Percentiles rank a stretch among this genome's conserved stretches.
Evolutionary conservation across 1,284 basidiomycete genomes (phyloP).

Genomic region (Malassezia yamatoensis): DNA sequence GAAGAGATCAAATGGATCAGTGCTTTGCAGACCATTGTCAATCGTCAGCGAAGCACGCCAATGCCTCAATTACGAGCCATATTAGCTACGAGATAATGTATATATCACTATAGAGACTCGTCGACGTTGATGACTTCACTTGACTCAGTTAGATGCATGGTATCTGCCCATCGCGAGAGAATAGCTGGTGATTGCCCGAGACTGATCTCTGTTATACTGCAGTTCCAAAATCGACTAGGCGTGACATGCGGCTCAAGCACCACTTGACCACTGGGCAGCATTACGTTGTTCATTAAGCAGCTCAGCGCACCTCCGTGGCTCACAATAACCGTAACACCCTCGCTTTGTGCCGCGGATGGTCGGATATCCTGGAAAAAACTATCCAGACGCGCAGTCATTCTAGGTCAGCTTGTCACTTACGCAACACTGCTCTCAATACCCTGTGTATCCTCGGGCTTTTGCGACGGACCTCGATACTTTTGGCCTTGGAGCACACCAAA

Average conservation of each 20-base stretch:
- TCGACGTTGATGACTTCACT: slow-evolving; percentile 12
- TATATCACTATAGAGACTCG: slow-evolving; percentile 1
- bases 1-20: slow-evolving; percentile 98
- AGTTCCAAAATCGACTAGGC: slow-evolving; percentile 40
- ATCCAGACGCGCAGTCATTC: slow-evolving; percentile 23
- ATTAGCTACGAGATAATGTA: not conserved
- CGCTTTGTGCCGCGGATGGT: not conserved
- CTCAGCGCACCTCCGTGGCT: slow-evolving; percentile 40
- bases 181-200: not conserved
- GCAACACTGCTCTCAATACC: slow-evolving; percentile 32
- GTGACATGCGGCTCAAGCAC: slow-evolving; percentile 12
- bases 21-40: slow-evolving; percentile 78
- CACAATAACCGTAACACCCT: slow-evolving; percentile 28
- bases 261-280: slow-evolving; percentile 24
- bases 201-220: slow-evolving; percentile 36
- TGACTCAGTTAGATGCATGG: slow-evolving; percentile 6
- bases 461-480: slow-evolving; percentile 23
- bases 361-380: slow-evolving; percentile 34
- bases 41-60: slow-evolving; percentile 21
- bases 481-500: slow-evolving; percentile 41
- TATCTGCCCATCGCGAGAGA: slow-evolving; percentile 15
- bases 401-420: slow-evolving; percentile 7
- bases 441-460: slow-evolving; percentile 30
- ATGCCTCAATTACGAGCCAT: not conserved
- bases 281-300: slow-evolving; percentile 32